A percentile compares a stretch with the other conserved stretches of the same genome.
phyloP scores from a whole-genome alignment of 2,329 filamentous ascomycete species.

The Cadophora malorum region DNA sequence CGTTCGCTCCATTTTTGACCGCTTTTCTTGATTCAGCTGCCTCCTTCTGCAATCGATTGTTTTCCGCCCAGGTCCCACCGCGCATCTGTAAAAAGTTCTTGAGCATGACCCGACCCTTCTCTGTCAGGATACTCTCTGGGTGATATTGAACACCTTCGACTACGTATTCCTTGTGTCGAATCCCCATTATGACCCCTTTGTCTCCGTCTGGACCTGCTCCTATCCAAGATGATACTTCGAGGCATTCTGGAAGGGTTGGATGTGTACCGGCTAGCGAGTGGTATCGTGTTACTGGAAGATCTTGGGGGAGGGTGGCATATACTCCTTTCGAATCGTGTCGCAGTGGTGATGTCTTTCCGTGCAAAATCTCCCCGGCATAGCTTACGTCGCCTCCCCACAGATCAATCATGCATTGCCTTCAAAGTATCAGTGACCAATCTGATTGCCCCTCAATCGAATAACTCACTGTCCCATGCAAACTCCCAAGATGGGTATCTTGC shows the following conservation, averaged over 20 bases:
- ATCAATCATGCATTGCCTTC: conserved; percentile 91
- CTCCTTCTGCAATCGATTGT: conserved; percentile 62
- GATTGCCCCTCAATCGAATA: conserved; percentile 12
- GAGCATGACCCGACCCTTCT: conserved; percentile 86
- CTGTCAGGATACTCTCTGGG: conserved; percentile 94
- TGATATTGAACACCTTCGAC: conserved; percentile 99
- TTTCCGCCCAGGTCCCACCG: conserved; percentile 90
- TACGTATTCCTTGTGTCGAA: conserved; percentile 87
- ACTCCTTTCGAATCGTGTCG: conserved; percentile 92
- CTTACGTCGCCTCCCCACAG: conserved; percentile 90
- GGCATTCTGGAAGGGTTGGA: conserved; percentile 79
- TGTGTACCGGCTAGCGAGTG: conserved; percentile 95
- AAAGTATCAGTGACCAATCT: conserved; percentile 26
- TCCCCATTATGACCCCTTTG: conserved; percentile 93
- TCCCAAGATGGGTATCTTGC: conserved; percentile 94
- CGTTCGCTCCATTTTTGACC: conserved; percentile 38
- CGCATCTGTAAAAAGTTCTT: conserved; percentile 89
- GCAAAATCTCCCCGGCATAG: conserved; percentile 93
- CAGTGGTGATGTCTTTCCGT: conserved; percentile 94
- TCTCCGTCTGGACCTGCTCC: conserved; percentile 74
- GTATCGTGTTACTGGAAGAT: conserved; percentile 89
- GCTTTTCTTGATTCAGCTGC: conserved; percentile 42
- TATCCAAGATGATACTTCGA: conserved; percentile 93
- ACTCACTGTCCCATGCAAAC: conserved; percentile 96
- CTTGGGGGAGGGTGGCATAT: conserved; percentile 80